Evolutionary conservation across 345 rosid genomes (phyloP), one percentile per base, ranked within the genome.

Genomic region (Corchorus capsularis): DNA sequence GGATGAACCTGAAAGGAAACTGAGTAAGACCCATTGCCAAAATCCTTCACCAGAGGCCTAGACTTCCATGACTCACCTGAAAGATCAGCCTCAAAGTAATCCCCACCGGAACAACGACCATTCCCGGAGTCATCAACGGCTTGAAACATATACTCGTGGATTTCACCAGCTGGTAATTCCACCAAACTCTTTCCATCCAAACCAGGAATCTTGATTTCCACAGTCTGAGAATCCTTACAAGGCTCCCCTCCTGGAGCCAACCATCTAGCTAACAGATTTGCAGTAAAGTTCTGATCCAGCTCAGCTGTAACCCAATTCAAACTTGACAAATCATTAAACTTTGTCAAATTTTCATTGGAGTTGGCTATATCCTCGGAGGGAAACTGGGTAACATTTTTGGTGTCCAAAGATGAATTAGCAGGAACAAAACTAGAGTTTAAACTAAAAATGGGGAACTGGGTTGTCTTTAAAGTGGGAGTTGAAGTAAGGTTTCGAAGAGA

Each of bases 41-140:
- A 90, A 79, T 96, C 98, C 78, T 80, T 91, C 61, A 96, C 88
- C 56, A 80, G 78, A 19, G 99, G 98, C 78, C 97, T 76, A 0
- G 96, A 93, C 78, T 92, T 96, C 98, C 99, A 96, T 22, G 85
- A 80, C 69, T 86, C 92, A 1, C 99, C 97, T 2, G 97, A 91
- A 68, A 96, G 92, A 79, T 93, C 99, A 1, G 90, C 82, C 78
- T 96, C 99, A 63, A 87, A 96, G 81, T 91, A 92, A 82, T 96
- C 99, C 6, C 99, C 98, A 7, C 98, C 99, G 9, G 62, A 66
- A 81, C 99, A 96, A 0, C 86, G 87, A 0, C 72, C 83, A 47
- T 78, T 82, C 19, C 85, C 79, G 0, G 91, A 83, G 20, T 82
- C 92, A 73, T 90, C 95, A 64, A 89, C 47, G 0, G 97, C 94